Percentiles rank a stretch among this genome's conserved stretches.
Conservation (phyloP, 495 filamentous ascomycete species). For the Arthonia radiata region DNA sequence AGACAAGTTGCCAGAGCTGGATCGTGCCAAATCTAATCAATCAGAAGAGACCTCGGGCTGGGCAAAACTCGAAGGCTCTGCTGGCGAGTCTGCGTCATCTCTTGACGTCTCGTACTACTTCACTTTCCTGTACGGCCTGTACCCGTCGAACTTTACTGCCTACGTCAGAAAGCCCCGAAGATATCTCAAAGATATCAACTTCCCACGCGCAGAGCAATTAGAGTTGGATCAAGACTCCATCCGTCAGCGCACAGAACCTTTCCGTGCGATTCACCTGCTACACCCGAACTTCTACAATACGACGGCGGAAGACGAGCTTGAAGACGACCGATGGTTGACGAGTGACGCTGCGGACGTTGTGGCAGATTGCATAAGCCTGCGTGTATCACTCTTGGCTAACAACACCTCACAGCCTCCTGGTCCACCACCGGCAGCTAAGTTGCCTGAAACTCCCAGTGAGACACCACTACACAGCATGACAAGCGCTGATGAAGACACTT, state of each 20-base stretch:
- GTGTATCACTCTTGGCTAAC: constrained; percentile 12
- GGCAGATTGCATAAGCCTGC: constrained; percentile 35
- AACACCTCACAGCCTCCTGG: constrained; percentile 11
- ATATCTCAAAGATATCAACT: constrained; percentile 37
- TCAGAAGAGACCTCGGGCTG: constrained; percentile 17
- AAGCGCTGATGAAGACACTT: constrained; percentile 10
- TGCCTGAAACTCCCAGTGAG: constrained; percentile 18
- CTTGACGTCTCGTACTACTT: constrained; percentile 56
- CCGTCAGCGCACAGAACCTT: constrained; percentile 37
- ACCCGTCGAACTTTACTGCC: constrained; percentile 54
- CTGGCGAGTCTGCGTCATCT: constrained; percentile 30
- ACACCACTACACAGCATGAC: no score
- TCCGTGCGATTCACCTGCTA: constrained; percentile 37
- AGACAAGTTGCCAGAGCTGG: constrained; percentile 1
- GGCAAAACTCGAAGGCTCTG: constrained; percentile 31
- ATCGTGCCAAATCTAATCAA: constrained; percentile 3
- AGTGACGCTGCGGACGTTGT: constrained; percentile 48
- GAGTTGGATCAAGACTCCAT: constrained; percentile 50
- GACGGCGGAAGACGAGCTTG: constrained; percentile 46
- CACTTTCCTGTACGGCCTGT: constrained; percentile 52
- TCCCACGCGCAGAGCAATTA: constrained; percentile 35
- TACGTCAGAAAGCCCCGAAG: constrained; percentile 53
- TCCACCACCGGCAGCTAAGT: constrained; percentile 11
- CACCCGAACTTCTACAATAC: constrained; percentile 51
- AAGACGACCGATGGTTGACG: constrained; percentile 45